Evolutionary conservation across 2,329 filamentous ascomycete genomes (phyloP).

Genomic region (Graphilbum fragrans): DNA sequence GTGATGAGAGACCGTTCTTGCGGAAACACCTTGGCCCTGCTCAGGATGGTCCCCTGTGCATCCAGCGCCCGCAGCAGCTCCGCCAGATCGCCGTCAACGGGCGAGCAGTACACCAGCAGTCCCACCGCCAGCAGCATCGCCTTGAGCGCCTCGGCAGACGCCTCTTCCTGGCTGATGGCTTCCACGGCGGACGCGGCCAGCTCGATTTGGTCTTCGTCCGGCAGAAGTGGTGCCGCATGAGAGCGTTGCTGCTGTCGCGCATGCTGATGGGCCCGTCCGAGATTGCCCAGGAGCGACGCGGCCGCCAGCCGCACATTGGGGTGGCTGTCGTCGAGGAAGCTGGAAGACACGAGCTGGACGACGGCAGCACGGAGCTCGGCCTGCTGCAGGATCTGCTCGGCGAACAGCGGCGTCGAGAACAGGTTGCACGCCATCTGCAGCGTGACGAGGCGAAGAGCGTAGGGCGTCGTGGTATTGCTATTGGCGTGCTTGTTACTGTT

Average conservation of each 20-base stretch:
- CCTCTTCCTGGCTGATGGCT: conserved; percentile 46
- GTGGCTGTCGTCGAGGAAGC: conserved; percentile 66
- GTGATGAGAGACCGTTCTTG: too few relatives aligned
- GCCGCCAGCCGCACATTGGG: conserved; percentile 68
- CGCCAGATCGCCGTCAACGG: conserved; percentile 59
- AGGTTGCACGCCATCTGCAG: conserved; percentile 77
- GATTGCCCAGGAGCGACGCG: conserved; percentile 72
- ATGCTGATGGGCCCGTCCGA: conserved; percentile 55
- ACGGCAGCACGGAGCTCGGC: conserved; percentile 42
- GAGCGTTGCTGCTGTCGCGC: too few relatives aligned
- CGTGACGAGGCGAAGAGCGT: conserved; percentile 71
- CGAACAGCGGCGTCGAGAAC: conserved; percentile 63
- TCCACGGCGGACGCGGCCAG: conserved; percentile 72
- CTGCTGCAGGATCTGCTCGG: conserved; percentile 46
- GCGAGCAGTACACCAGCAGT: conserved; percentile 59
- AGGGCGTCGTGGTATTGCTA: conserved; percentile 38
- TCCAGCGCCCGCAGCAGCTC: conserved; percentile 73
- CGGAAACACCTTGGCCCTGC: conserved; percentile 44
- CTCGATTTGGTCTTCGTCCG: conserved; percentile 65
- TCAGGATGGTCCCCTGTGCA: conserved; percentile 49
- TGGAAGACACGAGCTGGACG: conserved; percentile 59
- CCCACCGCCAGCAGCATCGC: conserved; percentile 69
- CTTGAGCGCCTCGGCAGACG: conserved; percentile 59
- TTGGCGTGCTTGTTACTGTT: conserved; percentile 30
- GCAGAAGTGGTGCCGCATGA: conserved; percentile 26